These are phyloP conservation scores for Terana coerulea DNA, from an alignment of 768 basidiomycete genomes.

Conservation along the genomic window DNA sequence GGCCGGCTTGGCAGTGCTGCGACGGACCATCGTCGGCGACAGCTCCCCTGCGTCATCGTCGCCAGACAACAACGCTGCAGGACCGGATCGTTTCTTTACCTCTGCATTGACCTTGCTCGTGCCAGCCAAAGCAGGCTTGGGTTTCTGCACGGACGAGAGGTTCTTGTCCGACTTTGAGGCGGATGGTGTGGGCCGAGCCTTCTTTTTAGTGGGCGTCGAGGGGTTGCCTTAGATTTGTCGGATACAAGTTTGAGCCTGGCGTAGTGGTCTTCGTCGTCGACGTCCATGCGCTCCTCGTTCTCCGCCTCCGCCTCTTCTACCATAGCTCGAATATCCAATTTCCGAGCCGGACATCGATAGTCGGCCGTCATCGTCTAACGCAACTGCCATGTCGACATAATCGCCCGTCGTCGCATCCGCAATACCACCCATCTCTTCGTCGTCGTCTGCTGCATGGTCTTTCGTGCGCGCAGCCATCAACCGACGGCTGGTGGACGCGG, in stretches of 20 bases:
- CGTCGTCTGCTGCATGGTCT: constrained; percentile 9
- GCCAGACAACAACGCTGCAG: no score
- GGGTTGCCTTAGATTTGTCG: neutral
- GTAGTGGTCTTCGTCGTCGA: no score
- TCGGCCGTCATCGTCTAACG: constrained; percentile 19
- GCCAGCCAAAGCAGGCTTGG: neutral
- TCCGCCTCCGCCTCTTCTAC: neutral
- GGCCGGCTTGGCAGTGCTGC: no score
- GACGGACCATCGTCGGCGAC: no score
- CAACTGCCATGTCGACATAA: constrained; percentile 13
- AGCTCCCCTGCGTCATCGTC: no score
- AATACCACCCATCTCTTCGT: constrained; percentile 11
- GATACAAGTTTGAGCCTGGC: no score
- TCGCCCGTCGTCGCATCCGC: constrained; percentile 12
- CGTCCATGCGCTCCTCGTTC: neutral
- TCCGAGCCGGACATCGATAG: constrained; percentile 9
- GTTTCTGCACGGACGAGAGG: no score
- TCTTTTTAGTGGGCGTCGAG: neutral
- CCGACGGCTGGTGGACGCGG: neutral
- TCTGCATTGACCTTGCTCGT: neutral
- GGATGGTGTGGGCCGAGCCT: neutral
- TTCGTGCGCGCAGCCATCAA: constrained; percentile 6
- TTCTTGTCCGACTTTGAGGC: neutral
- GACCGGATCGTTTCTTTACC: no score
- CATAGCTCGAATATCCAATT: neutral